A percentile compares a stretch with the other conserved stretches of the same genome.
Conservation (phyloP, 108 stramenopile genomes). For the Skeletonema potamos region DNA sequence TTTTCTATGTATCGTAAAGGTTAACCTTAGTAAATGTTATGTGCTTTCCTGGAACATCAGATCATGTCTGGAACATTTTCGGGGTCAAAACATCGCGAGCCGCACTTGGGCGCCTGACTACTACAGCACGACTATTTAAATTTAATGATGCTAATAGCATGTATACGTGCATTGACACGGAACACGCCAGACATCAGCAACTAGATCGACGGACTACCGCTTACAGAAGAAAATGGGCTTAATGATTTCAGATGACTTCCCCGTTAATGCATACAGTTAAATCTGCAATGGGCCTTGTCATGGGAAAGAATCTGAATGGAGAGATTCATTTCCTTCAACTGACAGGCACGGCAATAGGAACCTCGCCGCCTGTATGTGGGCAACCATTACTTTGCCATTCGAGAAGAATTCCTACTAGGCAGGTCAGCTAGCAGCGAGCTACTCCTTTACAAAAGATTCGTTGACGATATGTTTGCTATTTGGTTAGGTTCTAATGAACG, state of each 20-base stretch:
- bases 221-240: not conserved
- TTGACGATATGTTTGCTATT: conserved; percentile 23
- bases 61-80: too few relatives aligned
- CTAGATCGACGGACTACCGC: conserved; percentile 10
- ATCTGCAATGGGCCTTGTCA: conserved; percentile 22
- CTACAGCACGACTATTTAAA: conserved; percentile 30
- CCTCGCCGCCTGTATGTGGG: conserved; percentile 8
- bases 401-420: not conserved
- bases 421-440: not conserved
- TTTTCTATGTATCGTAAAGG: too few relatives aligned
- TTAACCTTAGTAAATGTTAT: too few relatives aligned
- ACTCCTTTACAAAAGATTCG: conserved; percentile 16
- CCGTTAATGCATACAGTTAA: conserved; percentile 11
- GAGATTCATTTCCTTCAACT: conserved; percentile 12
- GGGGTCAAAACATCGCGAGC: too few relatives aligned
- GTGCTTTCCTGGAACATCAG: too few relatives aligned
- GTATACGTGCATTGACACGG: conserved; percentile 34
- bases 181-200: conserved; percentile 25
- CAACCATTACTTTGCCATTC: conserved; percentile 10
- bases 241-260: too few relatives aligned
- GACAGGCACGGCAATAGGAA: conserved; percentile 27
- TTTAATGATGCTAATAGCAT: conserved; percentile 34
- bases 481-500: not conserved
- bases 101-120: conserved; percentile 2
- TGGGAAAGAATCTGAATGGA: conserved; percentile 29